phyloP scores from a whole-genome alignment of 805 yeast genomes.

The Groenewaldozyma tartarivorans region DNA sequence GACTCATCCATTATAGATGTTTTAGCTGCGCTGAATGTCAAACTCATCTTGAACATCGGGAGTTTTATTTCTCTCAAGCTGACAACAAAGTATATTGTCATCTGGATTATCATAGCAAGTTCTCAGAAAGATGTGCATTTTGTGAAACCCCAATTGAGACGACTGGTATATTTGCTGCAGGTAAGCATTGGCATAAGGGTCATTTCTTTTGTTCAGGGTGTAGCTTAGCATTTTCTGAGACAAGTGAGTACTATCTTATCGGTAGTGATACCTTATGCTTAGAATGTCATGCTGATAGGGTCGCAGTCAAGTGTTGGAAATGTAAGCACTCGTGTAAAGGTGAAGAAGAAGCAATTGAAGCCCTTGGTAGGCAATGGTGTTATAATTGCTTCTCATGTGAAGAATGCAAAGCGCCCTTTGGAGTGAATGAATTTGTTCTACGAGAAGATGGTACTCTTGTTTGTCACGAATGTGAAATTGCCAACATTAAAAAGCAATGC shows the following conservation, averaged over 20 bases:
- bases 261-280: constrained; percentile 19
- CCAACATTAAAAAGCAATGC: constrained; percentile 14
- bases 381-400: constrained; percentile 24
- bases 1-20: constrained; percentile 17
- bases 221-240: constrained; percentile 17
- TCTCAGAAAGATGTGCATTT: constrained; percentile 23
- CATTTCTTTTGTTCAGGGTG: constrained; percentile 28
- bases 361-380: constrained; percentile 26
- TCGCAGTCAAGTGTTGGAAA: constrained; percentile 25
- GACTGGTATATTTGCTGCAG: constrained; percentile 23
- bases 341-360: constrained; percentile 19
- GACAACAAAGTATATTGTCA: constrained; percentile 22
- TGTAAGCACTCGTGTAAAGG: constrained; percentile 18
- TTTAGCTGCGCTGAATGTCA: constrained; percentile 17
- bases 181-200: constrained; percentile 21
- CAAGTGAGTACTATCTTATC: constrained; percentile 16
- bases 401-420: constrained; percentile 21
- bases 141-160: constrained; percentile 25
- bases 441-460: constrained; percentile 25
- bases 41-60: constrained; percentile 16
- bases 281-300: constrained; percentile 19
- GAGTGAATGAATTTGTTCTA: constrained; percentile 22
- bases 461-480: constrained; percentile 21
- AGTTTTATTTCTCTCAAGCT: constrained; percentile 15
- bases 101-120: constrained; percentile 25